Conservation (phyloP, 805 yeast species). For the Candida berthetii region DNA sequence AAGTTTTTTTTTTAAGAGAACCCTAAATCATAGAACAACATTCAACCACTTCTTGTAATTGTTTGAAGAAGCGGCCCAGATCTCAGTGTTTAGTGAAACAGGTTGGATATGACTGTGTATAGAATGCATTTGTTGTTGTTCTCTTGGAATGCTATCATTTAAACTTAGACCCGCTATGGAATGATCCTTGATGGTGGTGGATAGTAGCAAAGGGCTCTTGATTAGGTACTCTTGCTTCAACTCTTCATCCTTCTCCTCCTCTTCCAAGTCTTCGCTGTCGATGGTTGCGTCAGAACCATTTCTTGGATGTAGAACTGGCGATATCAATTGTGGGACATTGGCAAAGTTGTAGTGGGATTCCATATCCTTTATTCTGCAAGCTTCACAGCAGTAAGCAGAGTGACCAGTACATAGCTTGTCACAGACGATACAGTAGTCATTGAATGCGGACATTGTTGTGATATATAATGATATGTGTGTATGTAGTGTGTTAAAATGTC, state of each 20-base stretch:
- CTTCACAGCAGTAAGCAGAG: conserved; percentile 40
- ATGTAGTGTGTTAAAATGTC: background rate
- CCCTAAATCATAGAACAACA: conserved; percentile 9
- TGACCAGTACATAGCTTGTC: conserved; percentile 40
- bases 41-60: conserved; percentile 23
- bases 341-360: conserved; percentile 18
- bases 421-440: conserved; percentile 54
- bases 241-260: conserved; percentile 11
- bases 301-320: conserved; percentile 23
- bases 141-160: conserved; percentile 16
- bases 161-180: conserved; percentile 18
- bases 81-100: conserved; percentile 2
- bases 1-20: background rate
- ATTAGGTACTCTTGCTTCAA: conserved; percentile 18
- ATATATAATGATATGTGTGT: background rate
- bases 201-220: conserved; percentile 19
- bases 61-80: conserved; percentile 21
- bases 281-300: conserved; percentile 11
- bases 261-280: conserved; percentile 5
- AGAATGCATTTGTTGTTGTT: conserved; percentile 1
- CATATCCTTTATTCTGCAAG: conserved; percentile 28
- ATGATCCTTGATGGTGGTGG: conserved; percentile 17
- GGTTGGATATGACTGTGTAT: background rate
- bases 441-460: conserved; percentile 28
- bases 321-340: conserved; percentile 21